phyloP scores from a whole-genome alignment of 768 basidiomycete species.

The Macrolepiota dolichaula region DNA sequence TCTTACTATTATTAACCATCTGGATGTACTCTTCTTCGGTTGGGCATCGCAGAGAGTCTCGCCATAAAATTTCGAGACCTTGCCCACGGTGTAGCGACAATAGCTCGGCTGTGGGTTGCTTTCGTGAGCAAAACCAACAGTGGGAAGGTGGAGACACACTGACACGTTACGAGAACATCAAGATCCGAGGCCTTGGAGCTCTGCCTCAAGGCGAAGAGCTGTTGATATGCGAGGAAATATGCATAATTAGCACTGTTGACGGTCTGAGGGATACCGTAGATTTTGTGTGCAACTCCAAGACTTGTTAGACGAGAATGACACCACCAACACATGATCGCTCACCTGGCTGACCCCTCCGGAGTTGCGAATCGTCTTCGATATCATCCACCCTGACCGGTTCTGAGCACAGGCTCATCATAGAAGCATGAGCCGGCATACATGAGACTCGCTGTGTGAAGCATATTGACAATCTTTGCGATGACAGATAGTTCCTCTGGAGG shows the following conservation, averaged over 20 bases:
- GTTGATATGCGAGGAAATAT: conserved; percentile 90
- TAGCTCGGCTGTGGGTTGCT: conserved; percentile 46
- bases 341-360: conserved; percentile 85
- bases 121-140: neutral
- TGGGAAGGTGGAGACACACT: conserved; percentile 10
- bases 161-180: conserved; percentile 74
- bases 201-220: conserved; percentile 61
- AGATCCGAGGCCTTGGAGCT: conserved; percentile 36
- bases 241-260: conserved; percentile 98
- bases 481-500: conserved; percentile 64
- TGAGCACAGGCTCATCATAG: neutral
- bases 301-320: neutral
- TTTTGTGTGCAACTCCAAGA: conserved; percentile 82
- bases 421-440: conserved; percentile 49
- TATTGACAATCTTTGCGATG: conserved; percentile 82
- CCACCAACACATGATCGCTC: conserved; percentile 11
- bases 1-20: conserved; percentile 94
- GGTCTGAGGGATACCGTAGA: conserved; percentile 94
- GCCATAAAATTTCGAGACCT: conserved; percentile 92
- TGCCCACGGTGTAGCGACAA: conserved; percentile 92
- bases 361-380: conserved; percentile 88
- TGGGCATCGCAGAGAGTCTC: conserved; percentile 87
- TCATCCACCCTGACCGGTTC: conserved; percentile 72
- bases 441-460: conserved; percentile 93
- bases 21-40: conserved; percentile 91